Evolutionary conservation across 345 rosid species (phyloP).

Genomic region (Eucalyptus polyanthemos): DNA sequence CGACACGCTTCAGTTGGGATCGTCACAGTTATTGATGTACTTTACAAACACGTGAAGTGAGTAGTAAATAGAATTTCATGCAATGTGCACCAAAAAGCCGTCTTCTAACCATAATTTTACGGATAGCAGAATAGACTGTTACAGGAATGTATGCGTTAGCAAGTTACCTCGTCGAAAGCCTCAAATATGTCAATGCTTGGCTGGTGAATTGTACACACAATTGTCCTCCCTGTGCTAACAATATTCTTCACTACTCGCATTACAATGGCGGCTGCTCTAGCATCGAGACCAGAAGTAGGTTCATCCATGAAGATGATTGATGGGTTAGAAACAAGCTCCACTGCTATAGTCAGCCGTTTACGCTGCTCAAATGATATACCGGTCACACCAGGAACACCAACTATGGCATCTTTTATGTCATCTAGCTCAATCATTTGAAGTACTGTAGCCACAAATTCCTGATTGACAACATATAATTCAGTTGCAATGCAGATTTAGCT

Average conservation of each 20-base stretch:
- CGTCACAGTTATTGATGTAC: not conserved
- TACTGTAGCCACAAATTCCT: conserved; percentile 1
- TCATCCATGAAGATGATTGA: conserved; percentile 7
- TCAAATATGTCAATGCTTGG: conserved; percentile 6
- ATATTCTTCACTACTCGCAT: conserved; percentile 1
- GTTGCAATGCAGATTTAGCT: not conserved
- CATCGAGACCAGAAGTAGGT: conserved; percentile 1
- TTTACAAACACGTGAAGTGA: not conserved
- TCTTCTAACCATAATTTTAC: too few species aligned
- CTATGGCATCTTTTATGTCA: not conserved
- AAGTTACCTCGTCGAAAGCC: conserved; percentile 15
- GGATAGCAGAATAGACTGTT: not conserved
- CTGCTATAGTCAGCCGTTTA: conserved; percentile 1
- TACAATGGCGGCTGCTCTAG: conserved; percentile 1
- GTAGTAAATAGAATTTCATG: not conserved
- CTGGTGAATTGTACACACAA: conserved; percentile 7
- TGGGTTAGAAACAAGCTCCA: conserved; percentile 2
- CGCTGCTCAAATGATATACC: conserved; percentile 2
- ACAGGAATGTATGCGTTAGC: not conserved
- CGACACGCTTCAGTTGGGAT: not conserved
- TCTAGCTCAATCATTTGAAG: conserved; percentile 1
- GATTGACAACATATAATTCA: not conserved
- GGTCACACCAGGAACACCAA: not conserved
- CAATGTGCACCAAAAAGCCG: not conserved
- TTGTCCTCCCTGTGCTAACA: conserved; percentile 2